Evolutionary conservation across 2,329 filamentous ascomycete species (phyloP).

Genomic region (Clonostachys sp.): DNA sequence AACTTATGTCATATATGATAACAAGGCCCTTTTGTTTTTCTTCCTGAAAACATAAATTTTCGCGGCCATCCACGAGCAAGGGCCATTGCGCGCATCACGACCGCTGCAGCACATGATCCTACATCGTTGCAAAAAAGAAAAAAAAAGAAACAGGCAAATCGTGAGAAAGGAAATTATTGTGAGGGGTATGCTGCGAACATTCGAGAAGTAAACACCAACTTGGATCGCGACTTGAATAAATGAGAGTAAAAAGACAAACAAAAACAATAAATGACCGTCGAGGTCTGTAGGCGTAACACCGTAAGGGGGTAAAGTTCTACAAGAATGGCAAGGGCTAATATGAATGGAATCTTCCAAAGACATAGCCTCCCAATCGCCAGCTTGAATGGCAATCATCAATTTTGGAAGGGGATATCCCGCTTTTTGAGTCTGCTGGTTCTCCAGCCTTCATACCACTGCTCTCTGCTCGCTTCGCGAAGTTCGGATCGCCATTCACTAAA

Average conservation of each 20-base stretch:
- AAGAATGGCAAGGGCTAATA: too few species aligned
- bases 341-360: too few species aligned
- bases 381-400: constrained; percentile 4
- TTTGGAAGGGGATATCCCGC: constrained; percentile 32
- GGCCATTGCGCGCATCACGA: too few species aligned
- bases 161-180: constrained; percentile 10
- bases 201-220: constrained; percentile 8
- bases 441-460: constrained; percentile 96
- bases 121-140: background rate
- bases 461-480: constrained; percentile 82
- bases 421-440: constrained; percentile 66
- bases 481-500: constrained; percentile 93
- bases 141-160: background rate
- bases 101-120: too few species aligned
- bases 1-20: too few species aligned
- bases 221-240: background rate
- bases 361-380: too few species aligned
- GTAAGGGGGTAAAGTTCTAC: background rate
- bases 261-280: background rate
- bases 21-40: too few species aligned
- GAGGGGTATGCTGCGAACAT: constrained; percentile 28
- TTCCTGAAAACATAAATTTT: too few species aligned
- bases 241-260: background rate
- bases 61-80: too few species aligned
- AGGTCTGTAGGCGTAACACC: background rate